Evolutionary conservation across 192 early-diverging fungal genomes (phyloP).

Genomic region (Gryganskiella cystojenkinii): DNA sequence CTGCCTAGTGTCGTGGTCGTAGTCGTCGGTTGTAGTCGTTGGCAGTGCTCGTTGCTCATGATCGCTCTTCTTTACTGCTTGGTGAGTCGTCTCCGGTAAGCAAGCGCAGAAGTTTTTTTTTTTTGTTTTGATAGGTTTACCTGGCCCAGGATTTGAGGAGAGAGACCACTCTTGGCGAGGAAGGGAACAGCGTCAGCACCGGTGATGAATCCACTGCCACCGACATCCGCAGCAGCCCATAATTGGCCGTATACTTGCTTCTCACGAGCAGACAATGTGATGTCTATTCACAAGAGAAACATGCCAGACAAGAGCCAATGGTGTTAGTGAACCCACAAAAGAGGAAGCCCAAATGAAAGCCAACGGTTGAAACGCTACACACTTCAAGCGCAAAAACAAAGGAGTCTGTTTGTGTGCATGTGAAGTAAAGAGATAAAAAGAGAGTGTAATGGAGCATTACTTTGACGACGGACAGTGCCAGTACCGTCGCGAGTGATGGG

Average conservation of each 20-base stretch:
- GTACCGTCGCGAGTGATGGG: slow-evolving; percentile 41
- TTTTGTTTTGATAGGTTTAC: slow-evolving; percentile 25
- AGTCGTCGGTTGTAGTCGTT: no score
- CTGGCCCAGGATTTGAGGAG: slow-evolving; percentile 67
- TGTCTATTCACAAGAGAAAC: slow-evolving; percentile 21
- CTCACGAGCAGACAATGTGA: slow-evolving; percentile 70
- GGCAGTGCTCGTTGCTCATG: no score
- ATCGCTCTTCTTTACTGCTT: no score
- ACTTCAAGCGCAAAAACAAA: no score
- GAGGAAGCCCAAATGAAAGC: neutral
- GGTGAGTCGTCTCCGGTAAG: no score
- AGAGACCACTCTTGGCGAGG: slow-evolving; percentile 77
- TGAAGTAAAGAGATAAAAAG: neutral
- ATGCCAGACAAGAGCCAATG: no score
- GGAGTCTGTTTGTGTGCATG: neutral
- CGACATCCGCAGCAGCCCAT: slow-evolving; percentile 68
- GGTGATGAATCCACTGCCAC: slow-evolving; percentile 71
- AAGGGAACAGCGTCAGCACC: slow-evolving; percentile 79
- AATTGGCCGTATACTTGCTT: slow-evolving; percentile 68
- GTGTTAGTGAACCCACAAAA: neutral
- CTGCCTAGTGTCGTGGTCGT: no score
- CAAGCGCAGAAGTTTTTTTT: no score
- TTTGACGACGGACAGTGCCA: slow-evolving; percentile 47
- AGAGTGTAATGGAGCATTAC: slow-evolving; percentile 12
- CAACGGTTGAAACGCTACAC: no score